A percentile compares a stretch with the other conserved stretches of the same genome.
Evolutionary conservation across 2,329 filamentous ascomycete genomes (phyloP).

Genomic region (Emydomyces testavorans): DNA sequence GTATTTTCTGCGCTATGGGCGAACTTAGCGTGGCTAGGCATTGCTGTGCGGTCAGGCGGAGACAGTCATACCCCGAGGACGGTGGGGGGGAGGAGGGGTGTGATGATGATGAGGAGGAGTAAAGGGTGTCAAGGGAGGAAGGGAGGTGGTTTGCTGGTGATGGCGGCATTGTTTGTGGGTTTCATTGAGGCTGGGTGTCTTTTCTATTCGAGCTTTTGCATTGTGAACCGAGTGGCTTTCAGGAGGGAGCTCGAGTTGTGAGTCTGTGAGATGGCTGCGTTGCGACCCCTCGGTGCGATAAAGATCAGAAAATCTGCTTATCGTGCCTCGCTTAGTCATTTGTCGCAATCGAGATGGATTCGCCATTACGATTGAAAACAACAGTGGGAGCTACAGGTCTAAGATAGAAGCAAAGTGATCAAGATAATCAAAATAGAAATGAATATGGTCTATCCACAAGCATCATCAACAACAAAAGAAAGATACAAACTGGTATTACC

Average conservation of each 20-base stretch:
- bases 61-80: constrained; percentile 23
- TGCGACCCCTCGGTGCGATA: neutral
- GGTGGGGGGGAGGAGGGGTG: constrained; percentile 16
- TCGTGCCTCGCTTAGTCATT: constrained; percentile 2
- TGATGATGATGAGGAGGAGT: too few species aligned
- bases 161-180: neutral
- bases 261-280: neutral
- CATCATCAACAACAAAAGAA: neutral
- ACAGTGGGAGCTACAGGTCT: too few species aligned
- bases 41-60: constrained; percentile 27
- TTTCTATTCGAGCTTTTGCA: neutral
- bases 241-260: too few species aligned
- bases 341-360: too few species aligned
- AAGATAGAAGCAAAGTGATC: too few species aligned
- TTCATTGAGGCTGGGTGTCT: neutral
- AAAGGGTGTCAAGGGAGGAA: constrained; percentile 27
- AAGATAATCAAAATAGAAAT: neutral
- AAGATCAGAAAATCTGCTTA: neutral
- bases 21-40: constrained; percentile 26
- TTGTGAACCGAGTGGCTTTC: too few species aligned
- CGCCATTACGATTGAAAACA: too few species aligned
- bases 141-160: constrained; percentile 16
- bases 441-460: neutral
- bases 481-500: constrained; percentile 1
- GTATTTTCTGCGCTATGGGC: constrained; percentile 30